These are phyloP conservation scores for Rhododendron griersonianum DNA, from an alignment of 148 eudicot genomes.

Conservation along the genomic window DNA sequence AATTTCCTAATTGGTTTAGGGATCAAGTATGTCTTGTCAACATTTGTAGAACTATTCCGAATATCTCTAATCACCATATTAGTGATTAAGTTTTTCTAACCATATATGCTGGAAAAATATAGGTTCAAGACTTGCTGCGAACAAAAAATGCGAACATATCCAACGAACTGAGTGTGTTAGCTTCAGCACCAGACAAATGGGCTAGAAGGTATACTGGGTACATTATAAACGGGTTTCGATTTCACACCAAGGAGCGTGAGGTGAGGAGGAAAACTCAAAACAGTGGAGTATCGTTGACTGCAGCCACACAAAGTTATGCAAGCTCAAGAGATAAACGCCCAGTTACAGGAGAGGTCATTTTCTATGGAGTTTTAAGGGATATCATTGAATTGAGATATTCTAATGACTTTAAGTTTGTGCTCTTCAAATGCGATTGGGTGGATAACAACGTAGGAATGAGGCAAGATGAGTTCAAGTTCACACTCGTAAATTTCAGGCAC, in stretches of 20 bases:
- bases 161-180: not conserved
- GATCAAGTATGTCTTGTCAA: not conserved
- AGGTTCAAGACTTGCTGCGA: not conserved
- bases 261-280: slow-evolving; percentile 2
- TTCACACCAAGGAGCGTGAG: not conserved
- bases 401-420: slow-evolving; percentile 11
- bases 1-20: not conserved
- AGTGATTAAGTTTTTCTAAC: too few species aligned
- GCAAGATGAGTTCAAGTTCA: slow-evolving; percentile 8
- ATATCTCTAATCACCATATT: too few species aligned
- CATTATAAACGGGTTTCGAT: not conserved
- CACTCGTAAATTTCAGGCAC: slow-evolving; percentile 4
- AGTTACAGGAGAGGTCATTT: slow-evolving; percentile 4
- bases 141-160: not conserved
- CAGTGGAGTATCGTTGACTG: not conserved
- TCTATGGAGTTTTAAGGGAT: slow-evolving; percentile 10
- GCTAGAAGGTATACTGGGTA: not conserved
- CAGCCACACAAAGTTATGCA: not conserved
- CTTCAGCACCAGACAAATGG: not conserved
- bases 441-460: not conserved
- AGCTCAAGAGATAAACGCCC: slow-evolving; percentile 9
- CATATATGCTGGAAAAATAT: not conserved
- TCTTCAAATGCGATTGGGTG: slow-evolving; percentile 7
- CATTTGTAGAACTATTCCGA: not conserved
- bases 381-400: slow-evolving; percentile 4